A percentile compares a stretch with the other conserved stretches of the same genome.
Evolutionary conservation across 805 yeast species (phyloP).

Genomic region (Yamadazyma kitorensis): DNA sequence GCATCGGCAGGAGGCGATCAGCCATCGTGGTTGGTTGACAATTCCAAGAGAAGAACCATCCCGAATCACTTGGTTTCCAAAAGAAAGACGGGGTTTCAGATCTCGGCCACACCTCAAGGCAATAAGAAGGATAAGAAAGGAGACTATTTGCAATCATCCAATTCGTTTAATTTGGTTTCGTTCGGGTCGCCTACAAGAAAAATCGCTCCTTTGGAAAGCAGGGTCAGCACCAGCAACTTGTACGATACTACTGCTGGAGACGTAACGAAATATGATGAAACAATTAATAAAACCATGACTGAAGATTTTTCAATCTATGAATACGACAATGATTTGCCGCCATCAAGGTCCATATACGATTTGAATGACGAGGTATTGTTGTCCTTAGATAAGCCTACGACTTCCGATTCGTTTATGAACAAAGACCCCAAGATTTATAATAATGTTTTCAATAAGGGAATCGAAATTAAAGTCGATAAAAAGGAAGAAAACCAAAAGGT

Average conservation of each 20-base stretch:
- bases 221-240: conserved; percentile 13
- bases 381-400: conserved; percentile 31
- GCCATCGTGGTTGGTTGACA: conserved; percentile 34
- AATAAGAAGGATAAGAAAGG: conserved; percentile 12
- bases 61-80: conserved; percentile 42
- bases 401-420: conserved; percentile 39
- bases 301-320: conserved; percentile 27
- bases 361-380: conserved; percentile 42
- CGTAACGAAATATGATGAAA: conserved; percentile 23
- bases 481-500: conserved; percentile 6
- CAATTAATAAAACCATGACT: conserved; percentile 25
- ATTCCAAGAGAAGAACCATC: conserved; percentile 32
- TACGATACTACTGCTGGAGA: conserved; percentile 19
- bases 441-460: conserved; percentile 43
- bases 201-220: conserved; percentile 15
- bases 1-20: conserved; percentile 11
- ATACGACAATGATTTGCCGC: conserved; percentile 43
- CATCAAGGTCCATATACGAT: conserved; percentile 49
- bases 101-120: conserved; percentile 21
- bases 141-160: conserved; percentile 12
- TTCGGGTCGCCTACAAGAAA: conserved; percentile 30
- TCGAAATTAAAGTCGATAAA: conserved; percentile 8
- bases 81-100: conserved; percentile 39
- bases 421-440: conserved; percentile 45
- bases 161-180: conserved; percentile 33